Evolutionary conservation across 73 alveolate genomes (phyloP).

Genomic region (Stentor roeselii): DNA sequence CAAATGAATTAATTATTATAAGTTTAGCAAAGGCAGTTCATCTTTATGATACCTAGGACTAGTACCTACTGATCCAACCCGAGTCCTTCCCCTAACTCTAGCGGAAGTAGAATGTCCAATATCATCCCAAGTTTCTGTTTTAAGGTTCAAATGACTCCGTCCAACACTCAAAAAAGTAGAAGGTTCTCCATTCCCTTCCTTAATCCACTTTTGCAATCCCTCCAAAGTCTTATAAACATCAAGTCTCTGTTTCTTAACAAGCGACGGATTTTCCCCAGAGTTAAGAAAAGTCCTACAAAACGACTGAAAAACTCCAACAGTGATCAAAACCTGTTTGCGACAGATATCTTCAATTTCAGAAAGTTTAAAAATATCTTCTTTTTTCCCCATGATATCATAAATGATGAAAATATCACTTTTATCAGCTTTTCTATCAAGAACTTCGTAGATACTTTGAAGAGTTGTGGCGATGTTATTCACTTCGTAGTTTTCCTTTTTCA

Average conservation of each 20-base stretch:
- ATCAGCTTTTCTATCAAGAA: background rate
- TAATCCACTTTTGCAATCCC: background rate
- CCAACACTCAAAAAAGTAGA: background rate
- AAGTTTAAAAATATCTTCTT: conserved; percentile 1
- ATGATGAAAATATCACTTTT: conserved; percentile 12
- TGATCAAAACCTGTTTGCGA: background rate
- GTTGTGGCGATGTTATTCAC: conserved; percentile 3
- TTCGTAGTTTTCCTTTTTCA: background rate
- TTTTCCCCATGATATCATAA: background rate
- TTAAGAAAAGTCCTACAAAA: conserved; percentile 3
- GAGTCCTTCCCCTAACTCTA: background rate
- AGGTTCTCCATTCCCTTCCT: conserved; percentile 14
- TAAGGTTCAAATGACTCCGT: background rate
- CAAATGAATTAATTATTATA: too few relatives aligned
- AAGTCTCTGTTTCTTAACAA: background rate
- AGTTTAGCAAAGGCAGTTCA: background rate
- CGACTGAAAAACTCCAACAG: background rate
- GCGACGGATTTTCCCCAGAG: conserved; percentile 3
- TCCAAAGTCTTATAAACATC: background rate
- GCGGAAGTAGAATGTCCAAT: background rate
- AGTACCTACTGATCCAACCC: background rate
- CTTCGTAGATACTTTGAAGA: background rate
- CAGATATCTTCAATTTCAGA: background rate
- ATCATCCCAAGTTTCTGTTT: background rate
- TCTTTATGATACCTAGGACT: background rate